These are phyloP conservation scores for Xylariaceae sp. DNA, from an alignment of 2,329 filamentous ascomycete species.

Conservation along the genomic window DNA sequence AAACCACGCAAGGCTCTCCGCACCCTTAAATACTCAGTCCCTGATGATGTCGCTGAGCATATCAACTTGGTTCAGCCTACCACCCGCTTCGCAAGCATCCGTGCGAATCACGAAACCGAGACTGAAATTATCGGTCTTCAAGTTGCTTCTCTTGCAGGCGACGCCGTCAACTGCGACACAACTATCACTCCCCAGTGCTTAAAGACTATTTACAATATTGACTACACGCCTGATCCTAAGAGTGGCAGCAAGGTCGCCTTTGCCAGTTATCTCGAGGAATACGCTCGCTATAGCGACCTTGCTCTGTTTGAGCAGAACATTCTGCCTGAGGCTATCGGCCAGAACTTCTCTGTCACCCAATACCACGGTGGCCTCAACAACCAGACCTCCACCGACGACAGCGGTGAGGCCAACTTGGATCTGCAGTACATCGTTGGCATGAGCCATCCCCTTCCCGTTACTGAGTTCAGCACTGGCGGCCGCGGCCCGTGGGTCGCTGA, in stretches of 20 bases:
- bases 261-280: slow-evolving; percentile 31
- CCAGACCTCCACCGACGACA: slow-evolving; percentile 21
- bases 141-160: neutral
- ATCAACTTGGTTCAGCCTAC: slow-evolving; percentile 32
- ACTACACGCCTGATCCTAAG: slow-evolving; percentile 28
- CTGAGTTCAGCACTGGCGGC: slow-evolving; percentile 28
- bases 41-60: slow-evolving; percentile 23
- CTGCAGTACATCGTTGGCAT: slow-evolving; percentile 28
- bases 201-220: slow-evolving; percentile 24
- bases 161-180: slow-evolving; percentile 23
- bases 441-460: slow-evolving; percentile 28
- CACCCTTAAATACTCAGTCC: slow-evolving; percentile 30
- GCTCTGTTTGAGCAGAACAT: slow-evolving; percentile 23
- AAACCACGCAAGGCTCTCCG: slow-evolving; percentile 27
- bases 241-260: slow-evolving; percentile 32
- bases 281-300: slow-evolving; percentile 28
- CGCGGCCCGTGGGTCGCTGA: slow-evolving; percentile 28
- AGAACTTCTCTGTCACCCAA: slow-evolving; percentile 28
- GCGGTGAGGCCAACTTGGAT: slow-evolving; percentile 32
- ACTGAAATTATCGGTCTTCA: slow-evolving; percentile 13
- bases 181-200: slow-evolving; percentile 28
- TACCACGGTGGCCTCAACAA: slow-evolving; percentile 27
- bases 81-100: slow-evolving; percentile 27
- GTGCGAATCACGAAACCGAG: slow-evolving; percentile 27
- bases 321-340: slow-evolving; percentile 23